Conservation (phyloP, 169 alveolate genomes). For the Cystoisospora suis region DNA sequence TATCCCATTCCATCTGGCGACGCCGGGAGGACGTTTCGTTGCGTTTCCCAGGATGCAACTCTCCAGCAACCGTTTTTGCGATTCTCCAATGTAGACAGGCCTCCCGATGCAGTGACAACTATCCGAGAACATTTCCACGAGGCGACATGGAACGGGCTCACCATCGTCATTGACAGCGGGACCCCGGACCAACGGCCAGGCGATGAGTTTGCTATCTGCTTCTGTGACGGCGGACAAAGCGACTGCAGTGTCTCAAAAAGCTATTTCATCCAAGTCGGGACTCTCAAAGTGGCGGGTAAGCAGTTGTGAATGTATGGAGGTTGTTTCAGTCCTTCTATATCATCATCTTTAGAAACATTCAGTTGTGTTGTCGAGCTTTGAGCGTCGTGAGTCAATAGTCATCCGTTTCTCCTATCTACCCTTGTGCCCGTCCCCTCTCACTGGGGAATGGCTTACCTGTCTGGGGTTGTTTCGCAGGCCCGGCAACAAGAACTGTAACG, state of each 20-base stretch:
- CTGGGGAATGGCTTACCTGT: no score
- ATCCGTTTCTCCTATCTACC: not conserved
- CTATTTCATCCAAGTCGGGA: constrained; percentile 23
- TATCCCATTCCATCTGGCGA: constrained; percentile 34
- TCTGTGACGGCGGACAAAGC: constrained; percentile 46
- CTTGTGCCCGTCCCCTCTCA: no score
- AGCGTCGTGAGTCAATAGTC: not conserved
- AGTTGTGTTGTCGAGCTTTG: not conserved
- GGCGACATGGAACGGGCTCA: constrained; percentile 23
- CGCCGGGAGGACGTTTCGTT: not conserved
- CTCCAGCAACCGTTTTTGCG: not conserved
- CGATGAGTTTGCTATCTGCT: constrained; percentile 48
- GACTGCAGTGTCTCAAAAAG: constrained; percentile 39
- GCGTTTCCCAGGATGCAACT: not conserved
- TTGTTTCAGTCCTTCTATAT: not conserved
- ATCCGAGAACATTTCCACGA: not conserved
- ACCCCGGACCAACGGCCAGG: constrained; percentile 17
- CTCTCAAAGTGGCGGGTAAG: not conserved
- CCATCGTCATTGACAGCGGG: constrained; percentile 40
- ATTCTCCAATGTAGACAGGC: constrained; percentile 16
- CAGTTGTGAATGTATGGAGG: not conserved
- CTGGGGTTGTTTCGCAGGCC: no score
- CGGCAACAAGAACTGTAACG: not conserved
- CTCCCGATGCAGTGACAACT: constrained; percentile 39
- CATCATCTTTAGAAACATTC: not conserved